Percentiles rank a stretch among this genome's conserved stretches.
phyloP scores from a whole-genome alignment of 441 rosid species.

The Viola pubescens region DNA sequence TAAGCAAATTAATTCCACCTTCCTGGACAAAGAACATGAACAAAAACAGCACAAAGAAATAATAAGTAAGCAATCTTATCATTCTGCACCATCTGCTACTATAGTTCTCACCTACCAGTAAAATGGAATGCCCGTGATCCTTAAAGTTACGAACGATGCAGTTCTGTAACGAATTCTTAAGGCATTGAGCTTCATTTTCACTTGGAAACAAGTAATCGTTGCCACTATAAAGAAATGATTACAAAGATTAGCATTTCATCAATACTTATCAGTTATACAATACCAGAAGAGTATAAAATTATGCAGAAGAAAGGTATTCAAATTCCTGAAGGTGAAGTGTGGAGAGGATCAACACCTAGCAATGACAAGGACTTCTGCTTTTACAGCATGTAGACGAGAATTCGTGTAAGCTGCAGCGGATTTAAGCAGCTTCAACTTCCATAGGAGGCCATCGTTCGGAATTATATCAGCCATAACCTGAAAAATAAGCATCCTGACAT shows the following conservation, averaged over 20 bases:
- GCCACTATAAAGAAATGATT: constrained; percentile 36
- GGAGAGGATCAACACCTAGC: constrained; percentile 39
- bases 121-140: constrained; percentile 67
- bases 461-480: constrained; percentile 47
- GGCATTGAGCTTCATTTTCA: constrained; percentile 51
- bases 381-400: constrained; percentile 73
- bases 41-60: too few relatives aligned
- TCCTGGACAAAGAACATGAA: constrained; percentile 40
- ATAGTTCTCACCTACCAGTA: constrained; percentile 36
- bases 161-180: constrained; percentile 35
- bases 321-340: background rate
- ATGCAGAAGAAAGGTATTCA: too few relatives aligned
- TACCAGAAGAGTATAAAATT: too few relatives aligned
- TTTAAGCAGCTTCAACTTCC: constrained; percentile 63
- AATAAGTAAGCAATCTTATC: too few relatives aligned
- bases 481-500: background rate
- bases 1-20: constrained; percentile 47
- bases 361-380: constrained; percentile 70
- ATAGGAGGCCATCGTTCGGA: constrained; percentile 61
- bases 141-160: constrained; percentile 56
- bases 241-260: too few relatives aligned
- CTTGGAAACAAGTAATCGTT: constrained; percentile 75
- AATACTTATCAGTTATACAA: too few relatives aligned
- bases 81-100: too few relatives aligned
- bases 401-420: constrained; percentile 57